Percentiles rank a stretch among this genome's conserved stretches.
Conservation (phyloP, 2,329 filamentous ascomycete species). For the Basipetospora chlamydospora region DNA sequence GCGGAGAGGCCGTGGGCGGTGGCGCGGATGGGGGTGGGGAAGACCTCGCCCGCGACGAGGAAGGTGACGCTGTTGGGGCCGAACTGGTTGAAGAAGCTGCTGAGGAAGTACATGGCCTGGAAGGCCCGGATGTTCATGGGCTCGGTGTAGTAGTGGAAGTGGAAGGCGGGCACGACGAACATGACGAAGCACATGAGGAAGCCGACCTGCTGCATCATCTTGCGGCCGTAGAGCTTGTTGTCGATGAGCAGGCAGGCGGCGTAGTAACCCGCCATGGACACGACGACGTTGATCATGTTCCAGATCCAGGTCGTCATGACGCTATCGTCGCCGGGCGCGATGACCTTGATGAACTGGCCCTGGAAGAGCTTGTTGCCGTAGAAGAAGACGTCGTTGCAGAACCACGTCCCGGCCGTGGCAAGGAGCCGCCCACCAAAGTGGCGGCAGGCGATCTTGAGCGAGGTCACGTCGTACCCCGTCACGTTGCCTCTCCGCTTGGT, state of each 20-base stretch:
- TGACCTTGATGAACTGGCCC: conserved; percentile 71
- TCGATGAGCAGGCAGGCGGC: conserved; percentile 78
- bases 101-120: conserved; percentile 97
- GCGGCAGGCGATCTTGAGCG: conserved; percentile 60
- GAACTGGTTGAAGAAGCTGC: conserved; percentile 98
- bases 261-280: conserved; percentile 82
- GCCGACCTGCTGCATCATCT: conserved; percentile 89
- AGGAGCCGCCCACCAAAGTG: conserved; percentile 79
- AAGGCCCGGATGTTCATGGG: conserved; percentile 65
- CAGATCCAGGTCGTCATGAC: conserved; percentile 83
- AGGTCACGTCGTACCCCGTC: conserved; percentile 83
- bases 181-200: conserved; percentile 89
- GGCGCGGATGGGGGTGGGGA: conserved; percentile 82
- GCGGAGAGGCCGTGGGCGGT: conserved; percentile 93
- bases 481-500: conserved; percentile 79
- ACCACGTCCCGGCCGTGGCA: conserved; percentile 82
- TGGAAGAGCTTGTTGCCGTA: conserved; percentile 99
- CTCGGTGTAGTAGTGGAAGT: conserved; percentile 69
- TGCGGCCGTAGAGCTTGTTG: conserved; percentile 92
- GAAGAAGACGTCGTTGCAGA: conserved; percentile 96
- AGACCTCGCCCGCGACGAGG: conserved; percentile 92
- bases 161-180: conserved; percentile 82
- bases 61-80: conserved; percentile 94
- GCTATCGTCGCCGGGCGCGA: conserved; percentile 53
- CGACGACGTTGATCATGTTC: conserved; percentile 82